phyloP scores from a whole-genome alignment of 345 rosid genomes.

The rapeseed (Brassica napus) region Da-Ae NC_063451.1:32498001-32498500 shows the following conservation, averaged over 20 bases:
- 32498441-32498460: constrained; percentile 16
- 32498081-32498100: too few relatives aligned
- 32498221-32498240: background rate
- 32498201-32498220: background rate
- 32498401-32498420: background rate
- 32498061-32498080: too few relatives aligned
- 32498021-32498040: background rate
- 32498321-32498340: background rate
- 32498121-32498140: too few relatives aligned
- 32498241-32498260: constrained; percentile 6
- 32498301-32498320: too few relatives aligned
- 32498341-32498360: constrained; percentile 13
- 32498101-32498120: too few relatives aligned
- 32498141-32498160: too few relatives aligned
- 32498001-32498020: background rate
- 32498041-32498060: too few relatives aligned
- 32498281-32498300: background rate
- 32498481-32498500: constrained; percentile 13
- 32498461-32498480: constrained; percentile 28
- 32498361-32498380: background rate
- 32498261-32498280: constrained; percentile 10
- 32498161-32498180: too few relatives aligned
- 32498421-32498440: constrained; percentile 10
- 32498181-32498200: too few relatives aligned
- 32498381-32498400: background rate